Base-by-base conservation (phyloP, 495 filamentous ascomycete genomes). In the Tuber microsphaerosporum region DNA sequence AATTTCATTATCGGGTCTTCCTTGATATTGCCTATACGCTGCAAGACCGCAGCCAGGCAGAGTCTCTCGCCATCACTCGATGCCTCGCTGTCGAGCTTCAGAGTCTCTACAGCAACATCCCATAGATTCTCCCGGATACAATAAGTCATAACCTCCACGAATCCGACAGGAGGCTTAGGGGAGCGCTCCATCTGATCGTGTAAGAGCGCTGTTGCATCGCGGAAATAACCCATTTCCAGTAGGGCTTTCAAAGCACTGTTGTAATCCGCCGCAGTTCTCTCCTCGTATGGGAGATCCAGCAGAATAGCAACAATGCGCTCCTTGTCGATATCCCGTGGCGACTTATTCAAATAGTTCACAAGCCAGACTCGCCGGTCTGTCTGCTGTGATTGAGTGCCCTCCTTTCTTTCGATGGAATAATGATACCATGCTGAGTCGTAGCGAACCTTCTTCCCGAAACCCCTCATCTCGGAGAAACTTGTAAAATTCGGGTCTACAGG, bases 341-440 rank as follows among this genome's bases (percentile, higher is more conserved):
- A 81, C 43, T 74, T 46, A 42, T 34, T 43, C 22, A 81, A 44
- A 75, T 78, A 81, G 6, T 72, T 43, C 48, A 73, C 51, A 20
- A 81, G 8, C 75, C 78, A 77, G n/a, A 41, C 26, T n/a, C 77
- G 79, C 10, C 45, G 72, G 2, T 56, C 69, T 37, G 68, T 75
- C 51, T 48, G 41, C 9, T 48, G 34, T 34, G 43, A 22, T 31
- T 20, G 17, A 56, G 74, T 51, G 0, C 73, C 76, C 1, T 22
- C 43, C 43, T 79, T 73, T 48, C 73, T 79, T 71, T 79, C 77
- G 19, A 73, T 69, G 16, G 76, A 69, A 46, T 82, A 82, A 68
- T 82, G 81, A 74, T 82, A 77, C 81, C 81, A 82, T 20, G 72
- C 81, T 34, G 70, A 65, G 39, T 82, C 81, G 70, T 76, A 80